phyloP scores from a whole-genome alignment of 768 basidiomycete genomes.

The Rhodosporidiobolus sp. region DNA sequence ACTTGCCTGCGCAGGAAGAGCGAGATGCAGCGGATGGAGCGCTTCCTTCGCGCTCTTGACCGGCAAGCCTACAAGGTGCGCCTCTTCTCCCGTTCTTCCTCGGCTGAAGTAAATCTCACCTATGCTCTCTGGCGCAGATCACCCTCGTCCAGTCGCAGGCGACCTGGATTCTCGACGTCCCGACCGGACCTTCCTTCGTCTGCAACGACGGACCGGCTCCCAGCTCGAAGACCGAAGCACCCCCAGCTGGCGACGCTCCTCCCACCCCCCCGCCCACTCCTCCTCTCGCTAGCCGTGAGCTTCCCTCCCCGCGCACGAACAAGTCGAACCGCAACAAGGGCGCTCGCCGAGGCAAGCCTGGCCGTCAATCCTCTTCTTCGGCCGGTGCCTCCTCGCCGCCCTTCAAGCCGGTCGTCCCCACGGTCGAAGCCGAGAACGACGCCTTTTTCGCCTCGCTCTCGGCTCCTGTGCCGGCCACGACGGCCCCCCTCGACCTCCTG shows the following conservation, averaged over 20 bases:
- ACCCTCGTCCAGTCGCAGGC: constrained; percentile 29
- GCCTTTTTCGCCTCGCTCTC: constrained; percentile 5
- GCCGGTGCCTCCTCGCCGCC: not conserved
- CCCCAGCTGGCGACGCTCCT: not conserved
- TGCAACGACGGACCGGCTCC: constrained; percentile 12
- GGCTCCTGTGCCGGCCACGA: not conserved
- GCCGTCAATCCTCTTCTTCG: constrained; percentile 4
- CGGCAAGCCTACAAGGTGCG: constrained; percentile 26
- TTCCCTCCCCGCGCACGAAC: constrained; percentile 2
- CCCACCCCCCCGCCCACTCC: constrained; percentile 32
- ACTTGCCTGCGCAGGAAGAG: constrained; percentile 12
- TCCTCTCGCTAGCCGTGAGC: not conserved
- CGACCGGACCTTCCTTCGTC: constrained; percentile 19
- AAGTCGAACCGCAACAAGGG: constrained; percentile 26
- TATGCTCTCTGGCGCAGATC: constrained; percentile 7
- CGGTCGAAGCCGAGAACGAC: constrained; percentile 10
- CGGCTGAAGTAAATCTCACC: no score
- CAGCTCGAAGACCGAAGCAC: not conserved
- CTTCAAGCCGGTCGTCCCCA: not conserved
- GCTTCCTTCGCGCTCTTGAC: constrained; percentile 21
- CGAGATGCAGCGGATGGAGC: constrained; percentile 19
- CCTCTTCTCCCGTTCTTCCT: not conserved
- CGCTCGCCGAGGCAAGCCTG: constrained; percentile 14
- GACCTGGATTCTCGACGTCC: constrained; percentile 27
- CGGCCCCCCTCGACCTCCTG: constrained; percentile 13